A percentile compares a stretch with the other conserved stretches of the same genome.
Evolutionary conservation across 805 yeast genomes (phyloP).

Genomic region (Deakozyma indianensis): DNA sequence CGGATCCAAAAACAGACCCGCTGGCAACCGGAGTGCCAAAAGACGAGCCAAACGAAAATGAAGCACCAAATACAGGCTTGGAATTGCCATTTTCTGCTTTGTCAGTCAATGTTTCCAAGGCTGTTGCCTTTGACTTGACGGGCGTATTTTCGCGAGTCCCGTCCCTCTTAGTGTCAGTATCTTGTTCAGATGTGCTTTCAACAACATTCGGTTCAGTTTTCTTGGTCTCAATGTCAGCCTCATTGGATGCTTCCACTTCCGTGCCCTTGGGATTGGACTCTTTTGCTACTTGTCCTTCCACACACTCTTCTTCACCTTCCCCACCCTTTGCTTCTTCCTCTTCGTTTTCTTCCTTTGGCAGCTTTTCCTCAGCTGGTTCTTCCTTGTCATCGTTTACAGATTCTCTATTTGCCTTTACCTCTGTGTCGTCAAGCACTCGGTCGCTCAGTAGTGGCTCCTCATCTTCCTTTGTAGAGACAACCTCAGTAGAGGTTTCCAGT

Average conservation of each 20-base stretch:
- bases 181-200: constrained; percentile 1
- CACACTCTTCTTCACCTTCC: constrained; percentile 2
- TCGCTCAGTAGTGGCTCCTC: no score
- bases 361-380: constrained; percentile 11
- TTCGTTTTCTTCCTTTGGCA: constrained; percentile 9
- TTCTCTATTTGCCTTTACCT: constrained; percentile 1
- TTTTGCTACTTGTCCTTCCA: constrained; percentile 7
- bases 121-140: neutral
- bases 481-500: no score
- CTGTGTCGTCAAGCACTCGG: constrained; percentile 4
- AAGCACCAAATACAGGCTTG: constrained; percentile 25
- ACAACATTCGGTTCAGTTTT: constrained; percentile 8
- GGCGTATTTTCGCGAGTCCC: neutral
- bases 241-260: no score
- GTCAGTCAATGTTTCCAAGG: neutral
- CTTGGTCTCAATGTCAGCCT: constrained; percentile 5
- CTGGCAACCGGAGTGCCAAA: constrained; percentile 6
- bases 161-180: no score
- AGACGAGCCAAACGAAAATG: constrained; percentile 22
- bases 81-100: neutral
- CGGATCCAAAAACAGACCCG: constrained; percentile 17
- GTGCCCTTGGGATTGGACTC: no score
- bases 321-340: constrained; percentile 7
- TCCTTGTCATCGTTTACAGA: constrained; percentile 4
- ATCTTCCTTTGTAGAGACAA: no score